These are phyloP conservation scores for Wickerhamiella occidentalis DNA, from an alignment of 805 yeast genomes.

Conservation along the genomic window DNA sequence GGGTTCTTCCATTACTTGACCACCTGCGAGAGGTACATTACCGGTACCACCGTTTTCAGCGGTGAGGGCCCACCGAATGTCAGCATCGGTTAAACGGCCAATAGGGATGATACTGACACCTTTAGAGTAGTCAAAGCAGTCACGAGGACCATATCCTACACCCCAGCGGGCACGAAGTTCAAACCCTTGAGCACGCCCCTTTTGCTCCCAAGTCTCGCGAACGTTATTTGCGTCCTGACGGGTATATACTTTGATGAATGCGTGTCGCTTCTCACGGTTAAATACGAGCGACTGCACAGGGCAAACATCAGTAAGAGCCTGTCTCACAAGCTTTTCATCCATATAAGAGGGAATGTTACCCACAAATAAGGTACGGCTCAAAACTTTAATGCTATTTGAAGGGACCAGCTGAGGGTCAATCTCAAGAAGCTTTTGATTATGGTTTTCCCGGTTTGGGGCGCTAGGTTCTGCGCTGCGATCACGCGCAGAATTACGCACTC, in stretches of 20 bases:
- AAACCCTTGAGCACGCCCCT: conserved; percentile 47
- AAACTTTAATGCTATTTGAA: conserved; percentile 66
- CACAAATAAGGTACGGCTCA: conserved; percentile 80
- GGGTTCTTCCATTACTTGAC: conserved; percentile 87
- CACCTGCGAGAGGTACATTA: conserved; percentile 66
- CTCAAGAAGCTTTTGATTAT: conserved; percentile 31
- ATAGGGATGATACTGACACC: conserved; percentile 85
- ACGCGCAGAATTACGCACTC: conserved; percentile 11
- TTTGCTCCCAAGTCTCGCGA: conserved; percentile 47
- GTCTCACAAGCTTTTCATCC: conserved; percentile 61
- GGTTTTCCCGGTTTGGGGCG: conserved; percentile 19
- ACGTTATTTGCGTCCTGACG: conserved; percentile 85
- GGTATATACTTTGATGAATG: conserved; percentile 87
- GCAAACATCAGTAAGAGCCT: conserved; percentile 69
- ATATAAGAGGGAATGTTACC: conserved; percentile 84
- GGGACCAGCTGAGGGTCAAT: conserved; percentile 54
- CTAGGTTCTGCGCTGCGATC: background rate
- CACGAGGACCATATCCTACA: conserved; percentile 97
- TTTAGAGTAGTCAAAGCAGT: conserved; percentile 87
- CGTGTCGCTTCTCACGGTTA: conserved; percentile 84
- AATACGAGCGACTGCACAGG: conserved; percentile 84
- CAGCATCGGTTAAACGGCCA: conserved; percentile 85
- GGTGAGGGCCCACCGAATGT: conserved; percentile 70
- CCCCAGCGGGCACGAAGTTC: conserved; percentile 92
- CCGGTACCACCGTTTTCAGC: conserved; percentile 98